These are phyloP conservation scores for Adansonia rubrostipa DNA, from an alignment of 441 rosid species.

Conservation along the genomic window DNA sequence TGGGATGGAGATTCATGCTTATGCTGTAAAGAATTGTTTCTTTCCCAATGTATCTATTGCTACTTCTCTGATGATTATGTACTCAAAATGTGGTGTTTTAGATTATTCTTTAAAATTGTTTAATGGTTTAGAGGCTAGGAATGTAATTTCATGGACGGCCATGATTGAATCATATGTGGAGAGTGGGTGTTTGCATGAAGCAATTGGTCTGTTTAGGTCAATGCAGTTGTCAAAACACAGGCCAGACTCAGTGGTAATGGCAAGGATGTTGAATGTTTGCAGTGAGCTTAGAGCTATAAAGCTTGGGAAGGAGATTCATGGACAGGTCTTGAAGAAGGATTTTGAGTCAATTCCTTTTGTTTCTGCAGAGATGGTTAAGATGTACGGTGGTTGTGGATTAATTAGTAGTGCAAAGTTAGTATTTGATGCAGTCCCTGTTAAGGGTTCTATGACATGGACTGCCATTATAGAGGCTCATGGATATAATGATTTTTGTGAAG, in stretches of 20 bases:
- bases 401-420: conserved; percentile 51
- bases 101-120: conserved; percentile 61
- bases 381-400: conserved; percentile 69
- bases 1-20: conserved; percentile 89
- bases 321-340: conserved; percentile 63
- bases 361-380: conserved; percentile 65
- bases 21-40: conserved; percentile 69
- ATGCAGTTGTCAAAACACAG: conserved; percentile 71
- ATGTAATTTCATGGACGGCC: conserved; percentile 85
- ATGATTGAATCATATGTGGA: conserved; percentile 70
- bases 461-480: conserved; percentile 74
- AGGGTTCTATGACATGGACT: conserved; percentile 83
- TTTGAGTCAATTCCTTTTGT: conserved; percentile 64
- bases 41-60: conserved; percentile 69
- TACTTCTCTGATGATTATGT: conserved; percentile 83
- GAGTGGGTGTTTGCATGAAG: conserved; percentile 45
- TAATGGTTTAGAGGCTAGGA: conserved; percentile 56
- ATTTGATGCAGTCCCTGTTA: conserved; percentile 55
- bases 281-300: conserved; percentile 51
- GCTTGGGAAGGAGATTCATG: conserved; percentile 84
- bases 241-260: conserved; percentile 74
- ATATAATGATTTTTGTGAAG: conserved; percentile 43
- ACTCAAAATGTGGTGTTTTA: conserved; percentile 65
- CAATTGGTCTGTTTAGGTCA: conserved; percentile 56
- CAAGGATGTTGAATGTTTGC: conserved; percentile 63